phyloP scores from a whole-genome alignment of 1,139 yeast species.

The Kurtzmaniella quercitrusa region DNA sequence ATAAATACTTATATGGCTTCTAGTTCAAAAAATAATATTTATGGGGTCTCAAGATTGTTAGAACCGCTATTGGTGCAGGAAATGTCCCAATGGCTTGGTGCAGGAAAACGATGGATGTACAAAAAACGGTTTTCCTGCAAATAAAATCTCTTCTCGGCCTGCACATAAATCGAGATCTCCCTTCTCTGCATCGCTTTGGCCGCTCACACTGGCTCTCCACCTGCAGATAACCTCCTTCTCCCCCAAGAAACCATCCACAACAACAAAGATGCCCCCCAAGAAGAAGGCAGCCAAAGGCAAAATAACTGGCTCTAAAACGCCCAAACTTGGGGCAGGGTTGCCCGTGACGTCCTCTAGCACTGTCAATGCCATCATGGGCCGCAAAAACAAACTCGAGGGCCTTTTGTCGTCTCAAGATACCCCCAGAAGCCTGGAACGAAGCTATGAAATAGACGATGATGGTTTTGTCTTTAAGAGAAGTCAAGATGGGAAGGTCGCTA shows the following conservation, averaged over 20 bases:
- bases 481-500: slow-evolving; percentile 18
- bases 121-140: too few species aligned
- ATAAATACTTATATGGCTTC: too few species aligned
- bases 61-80: too few species aligned
- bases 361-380: slow-evolving; percentile 12
- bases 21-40: too few species aligned
- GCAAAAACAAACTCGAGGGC: slow-evolving; percentile 25
- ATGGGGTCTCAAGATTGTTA: too few species aligned
- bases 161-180: too few species aligned
- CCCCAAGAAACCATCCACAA: slow-evolving; percentile 1
- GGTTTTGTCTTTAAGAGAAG: slow-evolving; percentile 41
- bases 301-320: background rate
- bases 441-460: slow-evolving; percentile 29
- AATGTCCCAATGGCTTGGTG: too few species aligned
- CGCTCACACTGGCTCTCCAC: too few species aligned
- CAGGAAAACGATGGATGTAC: too few species aligned
- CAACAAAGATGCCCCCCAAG: slow-evolving; percentile 10
- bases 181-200: too few species aligned
- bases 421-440: slow-evolving; percentile 1
- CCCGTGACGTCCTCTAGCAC: slow-evolving; percentile 8
- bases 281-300: slow-evolving; percentile 6
- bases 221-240: background rate
- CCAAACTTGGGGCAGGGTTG: slow-evolving; percentile 1
- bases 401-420: slow-evolving; percentile 16
- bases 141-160: too few species aligned